Base-by-base conservation (phyloP, 495 filamentous ascomycete genomes). In the Zalerion maritima region DNA sequence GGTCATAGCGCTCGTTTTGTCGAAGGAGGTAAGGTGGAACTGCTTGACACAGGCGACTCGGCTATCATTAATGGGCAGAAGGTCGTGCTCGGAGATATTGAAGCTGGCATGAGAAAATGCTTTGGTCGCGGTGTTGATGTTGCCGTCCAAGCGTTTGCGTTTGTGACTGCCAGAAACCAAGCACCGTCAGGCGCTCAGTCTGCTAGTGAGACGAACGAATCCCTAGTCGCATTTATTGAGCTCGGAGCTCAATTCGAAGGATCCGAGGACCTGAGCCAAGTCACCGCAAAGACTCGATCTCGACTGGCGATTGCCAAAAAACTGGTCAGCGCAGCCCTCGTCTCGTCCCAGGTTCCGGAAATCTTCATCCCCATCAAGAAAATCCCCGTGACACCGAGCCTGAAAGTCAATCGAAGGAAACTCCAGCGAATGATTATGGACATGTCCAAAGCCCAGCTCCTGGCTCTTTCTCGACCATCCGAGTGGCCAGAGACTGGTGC, bases 121-220 rank as follows among this genome's bases (percentile, higher is more conserved):
- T 53, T 64, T n/a, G 58, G 58, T 8, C 52, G 45, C 20, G 50
- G 54, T 3, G 36, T 61, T 10, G 58, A 62, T 28, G 54, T 61
- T 10, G 45, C 60, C 19, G 55, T 60, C n/a, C 58, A 64, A 26
- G 50, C 40, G 3, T 44, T 62, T 16, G 46, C 52, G 2, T 60
- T 62, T 34, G 50, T 54, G 14, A 50, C 52, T n/a, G 34, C 48
- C 9, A 43, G 35, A 26, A 42, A 32, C n/a, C 48, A 47, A 15
- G 21, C 42, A 5, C 46, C 47, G 2, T 28, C 58, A n/a, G n/a
- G n/a, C n/a, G n/a, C n/a, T n/a, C n/a, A n/a, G n/a, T n/a, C n/a
- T n/a, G n/a, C n/a, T n/a, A n/a, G n/a, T n/a, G n/a, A n/a, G n/a
- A n/a, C n/a, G n/a, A n/a, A n/a, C n/a, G n/a, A n/a, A n/a, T n/a